Percentiles rank a stretch among this genome's conserved stretches.
Conservation (phyloP, 1,284 basidiomycete species). For the Pyrrhoderma noxium region DNA sequence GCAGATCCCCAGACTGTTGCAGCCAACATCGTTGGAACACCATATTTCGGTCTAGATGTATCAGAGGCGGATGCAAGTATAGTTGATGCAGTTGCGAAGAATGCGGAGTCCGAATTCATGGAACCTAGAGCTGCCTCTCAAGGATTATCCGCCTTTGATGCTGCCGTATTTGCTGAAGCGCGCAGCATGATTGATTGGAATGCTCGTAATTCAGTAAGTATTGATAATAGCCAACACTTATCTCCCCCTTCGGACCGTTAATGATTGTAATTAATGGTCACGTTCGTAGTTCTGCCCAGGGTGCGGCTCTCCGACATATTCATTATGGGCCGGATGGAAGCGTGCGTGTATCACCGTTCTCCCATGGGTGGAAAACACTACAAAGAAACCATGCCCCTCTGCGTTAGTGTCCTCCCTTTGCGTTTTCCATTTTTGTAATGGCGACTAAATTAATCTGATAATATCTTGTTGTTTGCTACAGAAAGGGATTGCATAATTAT, state of each 20-base stretch:
- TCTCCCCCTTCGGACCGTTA: background rate
- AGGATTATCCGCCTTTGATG: slow-evolving; percentile 49
- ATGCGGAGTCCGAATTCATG: slow-evolving; percentile 39
- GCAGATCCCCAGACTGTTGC: slow-evolving; percentile 35
- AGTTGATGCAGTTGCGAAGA: slow-evolving; percentile 36
- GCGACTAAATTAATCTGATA: slow-evolving; percentile 3
- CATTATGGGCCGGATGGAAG: slow-evolving; percentile 96
- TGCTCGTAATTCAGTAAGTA: slow-evolving; percentile 63
- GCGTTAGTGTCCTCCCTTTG: slow-evolving; percentile 39
- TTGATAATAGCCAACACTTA: background rate
- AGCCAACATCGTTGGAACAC: slow-evolving; percentile 59
- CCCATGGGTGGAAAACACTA: slow-evolving; percentile 59
- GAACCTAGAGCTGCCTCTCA: slow-evolving; percentile 62
- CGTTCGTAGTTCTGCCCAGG: slow-evolving; percentile 74
- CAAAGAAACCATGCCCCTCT: slow-evolving; percentile 59
- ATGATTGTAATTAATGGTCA: background rate
- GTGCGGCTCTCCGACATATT: slow-evolving; percentile 79
- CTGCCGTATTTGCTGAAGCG: slow-evolving; percentile 68
- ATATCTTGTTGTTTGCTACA: slow-evolving; percentile 28
- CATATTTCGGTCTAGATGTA: slow-evolving; percentile 78
- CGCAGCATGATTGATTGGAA: slow-evolving; percentile 89
- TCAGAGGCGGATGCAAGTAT: slow-evolving; percentile 40
- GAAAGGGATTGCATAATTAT: slow-evolving; percentile 82
- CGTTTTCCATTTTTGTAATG: background rate
- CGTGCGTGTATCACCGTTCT: slow-evolving; percentile 69